Conservation (phyloP, 192 early-diverging fungal species). For the Entomortierella chlamydospora region DNA sequence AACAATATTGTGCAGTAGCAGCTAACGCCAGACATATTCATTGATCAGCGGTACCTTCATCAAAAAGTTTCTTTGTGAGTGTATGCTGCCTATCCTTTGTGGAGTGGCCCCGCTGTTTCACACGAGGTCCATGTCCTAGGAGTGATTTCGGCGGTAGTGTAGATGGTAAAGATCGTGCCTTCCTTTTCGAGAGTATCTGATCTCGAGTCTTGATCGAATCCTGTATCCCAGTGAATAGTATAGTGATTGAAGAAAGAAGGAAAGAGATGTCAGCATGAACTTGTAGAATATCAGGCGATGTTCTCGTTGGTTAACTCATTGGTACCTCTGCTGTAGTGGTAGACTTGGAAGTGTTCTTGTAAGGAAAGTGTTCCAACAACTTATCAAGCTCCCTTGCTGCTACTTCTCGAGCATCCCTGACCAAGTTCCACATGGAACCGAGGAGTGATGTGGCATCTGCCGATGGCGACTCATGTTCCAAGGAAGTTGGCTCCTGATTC, state of each 20-base stretch:
- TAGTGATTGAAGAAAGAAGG: background rate
- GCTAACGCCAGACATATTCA: too few relatives aligned
- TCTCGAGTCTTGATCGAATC: background rate
- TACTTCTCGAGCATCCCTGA: slow-evolving; percentile 33
- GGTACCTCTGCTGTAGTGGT: background rate
- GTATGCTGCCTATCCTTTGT: background rate
- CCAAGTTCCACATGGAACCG: slow-evolving; percentile 41
- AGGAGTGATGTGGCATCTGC: slow-evolving; percentile 27
- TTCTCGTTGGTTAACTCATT: background rate
- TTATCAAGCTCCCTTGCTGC: slow-evolving; percentile 40
- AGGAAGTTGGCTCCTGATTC: background rate
- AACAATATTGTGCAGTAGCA: too few relatives aligned
- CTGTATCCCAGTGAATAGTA: background rate
- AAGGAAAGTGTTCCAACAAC: slow-evolving; percentile 42
- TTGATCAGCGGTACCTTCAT: slow-evolving; percentile 5
- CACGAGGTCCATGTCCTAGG: slow-evolving; percentile 21
- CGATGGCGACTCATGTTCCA: background rate
- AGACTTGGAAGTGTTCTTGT: slow-evolving; percentile 1
- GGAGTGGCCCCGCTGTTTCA: background rate
- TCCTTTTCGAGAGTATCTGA: slow-evolving; percentile 6
- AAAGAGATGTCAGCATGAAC: background rate
- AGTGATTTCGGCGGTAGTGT: slow-evolving; percentile 19
- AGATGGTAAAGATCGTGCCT: background rate
- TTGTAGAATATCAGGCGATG: too few relatives aligned
- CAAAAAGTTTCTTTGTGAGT: slow-evolving; percentile 19